Percentiles rank a stretch among this genome's conserved stretches.
phyloP scores from a whole-genome alignment of 805 yeast species.

The Wickerhamiella australiensis region DNA sequence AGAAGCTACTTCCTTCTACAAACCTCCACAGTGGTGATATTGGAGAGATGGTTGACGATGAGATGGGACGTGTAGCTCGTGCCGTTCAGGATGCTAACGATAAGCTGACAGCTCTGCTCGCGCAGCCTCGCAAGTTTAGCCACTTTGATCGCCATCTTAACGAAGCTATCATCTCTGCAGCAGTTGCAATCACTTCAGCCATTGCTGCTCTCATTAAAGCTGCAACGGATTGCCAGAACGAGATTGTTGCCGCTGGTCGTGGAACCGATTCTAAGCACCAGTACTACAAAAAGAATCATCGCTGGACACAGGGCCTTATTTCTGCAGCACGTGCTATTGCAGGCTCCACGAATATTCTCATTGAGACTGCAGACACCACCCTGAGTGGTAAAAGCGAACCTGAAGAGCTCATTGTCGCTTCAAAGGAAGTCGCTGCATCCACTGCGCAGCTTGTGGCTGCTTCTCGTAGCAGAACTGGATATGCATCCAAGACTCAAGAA shows the following conservation, averaged over 20 bases:
- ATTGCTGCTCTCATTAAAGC: slow-evolving; percentile 59
- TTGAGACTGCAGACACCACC: slow-evolving; percentile 79
- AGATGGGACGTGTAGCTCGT: slow-evolving; percentile 59
- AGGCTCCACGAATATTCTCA: slow-evolving; percentile 65
- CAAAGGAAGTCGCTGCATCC: slow-evolving; percentile 83
- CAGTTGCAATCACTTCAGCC: slow-evolving; percentile 69
- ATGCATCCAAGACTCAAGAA: slow-evolving; percentile 66
- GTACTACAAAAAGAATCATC: slow-evolving; percentile 72
- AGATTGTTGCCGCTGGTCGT: slow-evolving; percentile 59
- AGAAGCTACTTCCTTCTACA: slow-evolving; percentile 40
- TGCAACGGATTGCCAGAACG: slow-evolving; percentile 70
- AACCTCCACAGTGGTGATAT: slow-evolving; percentile 35
- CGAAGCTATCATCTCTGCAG: slow-evolving; percentile 64
- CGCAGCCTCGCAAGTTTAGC: slow-evolving; percentile 36
- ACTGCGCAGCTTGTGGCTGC: slow-evolving; percentile 90
- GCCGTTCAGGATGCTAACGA: slow-evolving; percentile 56
- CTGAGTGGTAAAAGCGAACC: slow-evolving; percentile 49
- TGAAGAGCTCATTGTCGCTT: slow-evolving; percentile 79
- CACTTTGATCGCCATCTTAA: slow-evolving; percentile 55
- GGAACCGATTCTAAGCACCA: slow-evolving; percentile 57
- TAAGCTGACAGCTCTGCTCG: slow-evolving; percentile 42
- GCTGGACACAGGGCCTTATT: slow-evolving; percentile 89
- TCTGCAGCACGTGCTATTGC: slow-evolving; percentile 86
- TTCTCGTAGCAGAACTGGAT: slow-evolving; percentile 70
- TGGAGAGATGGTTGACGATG: slow-evolving; percentile 59